Evolutionary conservation across 352 stramenopile genomes (phyloP).

Genomic region (Phytophthora pistaciae): DNA sequence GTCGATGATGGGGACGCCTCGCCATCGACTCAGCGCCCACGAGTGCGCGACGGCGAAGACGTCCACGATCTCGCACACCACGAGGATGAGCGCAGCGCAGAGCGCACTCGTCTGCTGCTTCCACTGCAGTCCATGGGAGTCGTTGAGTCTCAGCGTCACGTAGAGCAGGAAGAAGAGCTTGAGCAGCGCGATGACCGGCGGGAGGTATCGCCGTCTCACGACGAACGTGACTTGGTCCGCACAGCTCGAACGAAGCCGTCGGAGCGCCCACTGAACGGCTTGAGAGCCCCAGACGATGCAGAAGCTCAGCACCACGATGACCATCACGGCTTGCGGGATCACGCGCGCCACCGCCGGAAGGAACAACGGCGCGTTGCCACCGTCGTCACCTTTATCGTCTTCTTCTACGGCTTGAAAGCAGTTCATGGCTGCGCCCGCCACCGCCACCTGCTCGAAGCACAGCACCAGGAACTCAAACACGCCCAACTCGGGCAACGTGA

Average conservation of each 20-base stretch:
- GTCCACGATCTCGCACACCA: constrained; percentile 33
- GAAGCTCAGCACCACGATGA: constrained; percentile 29
- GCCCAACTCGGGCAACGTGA: constrained; percentile 28
- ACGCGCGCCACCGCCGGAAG: constrained; percentile 15
- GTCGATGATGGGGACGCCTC: constrained; percentile 13
- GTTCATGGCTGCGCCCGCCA: constrained; percentile 37
- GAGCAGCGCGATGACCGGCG: constrained; percentile 27
- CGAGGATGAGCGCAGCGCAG: constrained; percentile 28
- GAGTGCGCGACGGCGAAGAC: constrained; percentile 30
- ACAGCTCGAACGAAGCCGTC: neutral
- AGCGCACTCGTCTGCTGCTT: constrained; percentile 29
- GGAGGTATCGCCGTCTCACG: constrained; percentile 10
- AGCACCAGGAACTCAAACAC: constrained; percentile 38
- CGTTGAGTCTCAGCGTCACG: constrained; percentile 27
- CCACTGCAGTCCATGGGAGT: constrained; percentile 16
- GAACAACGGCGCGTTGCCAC: constrained; percentile 17
- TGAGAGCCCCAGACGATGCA: constrained; percentile 29
- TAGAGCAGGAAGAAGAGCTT: constrained; percentile 36
- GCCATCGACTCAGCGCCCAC: constrained; percentile 22
- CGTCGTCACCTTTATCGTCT: neutral
- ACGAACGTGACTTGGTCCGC: constrained; percentile 1
- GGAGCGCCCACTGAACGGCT: constrained; percentile 3
- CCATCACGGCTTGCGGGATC: constrained; percentile 25
- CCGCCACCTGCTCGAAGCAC: constrained; percentile 37
- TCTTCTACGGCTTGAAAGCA: constrained; percentile 23